phyloP scores from a whole-genome alignment of 768 basidiomycete genomes.

The Psilocybe subaeruginosa region DNA sequence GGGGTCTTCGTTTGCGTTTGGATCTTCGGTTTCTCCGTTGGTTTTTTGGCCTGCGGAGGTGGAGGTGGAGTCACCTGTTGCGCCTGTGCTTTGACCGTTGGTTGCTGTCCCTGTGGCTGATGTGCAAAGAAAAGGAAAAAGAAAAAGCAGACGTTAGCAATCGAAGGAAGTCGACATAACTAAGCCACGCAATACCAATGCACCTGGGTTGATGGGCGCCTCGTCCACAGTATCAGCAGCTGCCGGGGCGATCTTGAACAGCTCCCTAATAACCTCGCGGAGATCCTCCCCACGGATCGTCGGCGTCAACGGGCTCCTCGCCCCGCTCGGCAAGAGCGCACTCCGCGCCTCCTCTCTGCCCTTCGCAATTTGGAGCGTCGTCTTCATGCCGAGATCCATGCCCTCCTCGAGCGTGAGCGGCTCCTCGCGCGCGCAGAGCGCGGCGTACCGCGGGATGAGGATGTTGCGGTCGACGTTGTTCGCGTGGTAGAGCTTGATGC shows the following conservation, averaged over 20 bases:
- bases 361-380: slow-evolving; percentile 50
- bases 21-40: slow-evolving; percentile 10
- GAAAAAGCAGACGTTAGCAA: slow-evolving; percentile 11
- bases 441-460: slow-evolving; percentile 54
- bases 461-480: slow-evolving; percentile 50
- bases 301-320: slow-evolving; percentile 37
- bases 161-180: slow-evolving; percentile 14
- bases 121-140: slow-evolving; percentile 7
- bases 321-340: slow-evolving; percentile 29
- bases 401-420: slow-evolving; percentile 60
- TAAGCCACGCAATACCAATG: slow-evolving; percentile 29
- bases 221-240: slow-evolving; percentile 10
- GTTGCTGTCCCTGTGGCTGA: slow-evolving; percentile 2
- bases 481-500: slow-evolving; percentile 58
- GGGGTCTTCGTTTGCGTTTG: slow-evolving; percentile 9
- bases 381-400: slow-evolving; percentile 57
- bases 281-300: slow-evolving; percentile 35
- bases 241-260: slow-evolving; percentile 18
- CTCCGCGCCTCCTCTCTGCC: slow-evolving; percentile 55
- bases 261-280: slow-evolving; percentile 34
- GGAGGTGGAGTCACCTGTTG: slow-evolving; percentile 18
- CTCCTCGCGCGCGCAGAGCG: slow-evolving; percentile 51
- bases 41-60: slow-evolving; percentile 2
- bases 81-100: slow-evolving; percentile 6
- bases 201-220: slow-evolving; percentile 31